phyloP scores from a whole-genome alignment of 441 rosid species.

The Breynia disticha region DNA sequence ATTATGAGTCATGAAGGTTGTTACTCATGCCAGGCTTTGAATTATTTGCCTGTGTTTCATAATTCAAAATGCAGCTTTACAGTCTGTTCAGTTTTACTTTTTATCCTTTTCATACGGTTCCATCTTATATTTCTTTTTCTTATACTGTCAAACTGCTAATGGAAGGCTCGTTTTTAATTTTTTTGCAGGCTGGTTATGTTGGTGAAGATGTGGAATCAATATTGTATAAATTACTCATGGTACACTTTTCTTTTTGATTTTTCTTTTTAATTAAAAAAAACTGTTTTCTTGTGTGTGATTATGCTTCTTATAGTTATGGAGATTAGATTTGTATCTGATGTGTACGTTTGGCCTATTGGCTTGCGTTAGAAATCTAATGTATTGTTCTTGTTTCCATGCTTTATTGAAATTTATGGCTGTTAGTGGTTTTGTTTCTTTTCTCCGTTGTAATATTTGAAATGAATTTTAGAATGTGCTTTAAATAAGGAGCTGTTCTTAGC shows the following conservation, averaged over 20 bases:
- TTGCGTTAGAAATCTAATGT: not conserved
- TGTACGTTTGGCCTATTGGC: not conserved
- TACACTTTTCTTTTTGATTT: constrained; percentile 21
- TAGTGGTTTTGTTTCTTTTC: not conserved
- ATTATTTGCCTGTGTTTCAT: no score
- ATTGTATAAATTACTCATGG: constrained; percentile 72
- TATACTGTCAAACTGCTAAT: constrained; percentile 4
- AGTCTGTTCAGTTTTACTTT: no score
- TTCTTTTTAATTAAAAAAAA: no score
- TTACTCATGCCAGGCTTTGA: no score
- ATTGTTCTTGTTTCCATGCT: not conserved
- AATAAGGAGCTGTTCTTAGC: no score
- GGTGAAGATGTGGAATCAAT: constrained; percentile 98
- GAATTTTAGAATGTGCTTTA: no score
- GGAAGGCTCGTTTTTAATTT: not conserved
- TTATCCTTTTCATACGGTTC: no score
- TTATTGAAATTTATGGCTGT: not conserved
- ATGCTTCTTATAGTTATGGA: constrained; percentile 1
- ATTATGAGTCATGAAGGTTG: no score
- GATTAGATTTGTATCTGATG: constrained; percentile 1
- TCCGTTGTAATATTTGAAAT: not conserved
- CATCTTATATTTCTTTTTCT: not conserved
- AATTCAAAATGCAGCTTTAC: no score
- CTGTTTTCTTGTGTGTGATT: not conserved
- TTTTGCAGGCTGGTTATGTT: constrained; percentile 86